Percentiles rank a stretch among this genome's conserved stretches.
These are phyloP conservation scores for Daedalea quercina DNA, from an alignment of 768 basidiomycete species.

Conservation along the genomic window DNA sequence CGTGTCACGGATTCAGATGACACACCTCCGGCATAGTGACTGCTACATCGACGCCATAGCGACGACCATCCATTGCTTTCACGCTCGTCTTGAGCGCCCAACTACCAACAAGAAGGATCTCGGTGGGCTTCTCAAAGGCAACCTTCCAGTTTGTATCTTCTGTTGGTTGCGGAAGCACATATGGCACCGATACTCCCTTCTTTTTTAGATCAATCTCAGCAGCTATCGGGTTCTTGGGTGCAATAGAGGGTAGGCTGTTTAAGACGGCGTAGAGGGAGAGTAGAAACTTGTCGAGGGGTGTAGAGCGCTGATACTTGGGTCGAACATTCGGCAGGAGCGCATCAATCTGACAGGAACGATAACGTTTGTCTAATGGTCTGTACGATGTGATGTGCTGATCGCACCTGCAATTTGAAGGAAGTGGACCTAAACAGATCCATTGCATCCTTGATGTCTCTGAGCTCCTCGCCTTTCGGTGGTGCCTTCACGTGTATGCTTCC, in stretches of 20 bases:
- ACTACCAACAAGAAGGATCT: constrained; percentile 76
- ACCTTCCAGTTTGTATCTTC: constrained; percentile 88
- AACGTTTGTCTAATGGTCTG: constrained; percentile 1
- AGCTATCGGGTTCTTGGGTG: constrained; percentile 58
- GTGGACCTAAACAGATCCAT: constrained; percentile 68
- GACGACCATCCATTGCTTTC: constrained; percentile 57
- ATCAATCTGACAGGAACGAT: constrained; percentile 49
- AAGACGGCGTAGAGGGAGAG: constrained; percentile 62
- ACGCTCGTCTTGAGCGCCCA: constrained; percentile 78
- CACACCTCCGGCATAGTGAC: constrained; percentile 76
- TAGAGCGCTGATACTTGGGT: constrained; percentile 50
- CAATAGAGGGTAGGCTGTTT: constrained; percentile 46
- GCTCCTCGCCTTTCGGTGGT: constrained; percentile 64
- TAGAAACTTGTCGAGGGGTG: constrained; percentile 64
- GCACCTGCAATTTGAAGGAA: constrained; percentile 80
- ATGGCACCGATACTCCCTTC: constrained; percentile 58
- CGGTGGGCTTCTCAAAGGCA: constrained; percentile 68
- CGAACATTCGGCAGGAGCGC: constrained; percentile 72
- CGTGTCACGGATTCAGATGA: background rate
- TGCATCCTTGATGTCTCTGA: constrained; percentile 67
- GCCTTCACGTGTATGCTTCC: constrained; percentile 25
- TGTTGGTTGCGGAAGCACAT: constrained; percentile 60
- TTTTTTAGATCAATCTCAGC: constrained; percentile 51
- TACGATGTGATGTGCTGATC: constrained; percentile 5
- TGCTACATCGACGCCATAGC: constrained; percentile 72